Evolutionary conservation across 306 rosid genomes (phyloP).

Genomic region (Alnus glutinosa): DNA sequence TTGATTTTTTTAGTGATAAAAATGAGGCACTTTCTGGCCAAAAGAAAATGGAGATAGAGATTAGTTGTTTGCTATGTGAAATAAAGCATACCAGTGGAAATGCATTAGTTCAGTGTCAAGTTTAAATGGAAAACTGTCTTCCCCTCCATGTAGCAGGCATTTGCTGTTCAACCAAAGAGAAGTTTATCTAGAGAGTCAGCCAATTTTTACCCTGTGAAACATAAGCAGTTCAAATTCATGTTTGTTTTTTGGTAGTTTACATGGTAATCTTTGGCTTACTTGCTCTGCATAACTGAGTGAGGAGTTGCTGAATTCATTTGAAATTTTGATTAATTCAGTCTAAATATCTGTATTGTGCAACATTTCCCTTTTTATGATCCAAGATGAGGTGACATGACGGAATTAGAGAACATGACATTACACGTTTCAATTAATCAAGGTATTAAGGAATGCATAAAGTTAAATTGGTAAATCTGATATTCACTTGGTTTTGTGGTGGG

Average conservation of each 20-base stretch:
- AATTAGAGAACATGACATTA: not conserved
- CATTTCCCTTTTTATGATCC: not conserved
- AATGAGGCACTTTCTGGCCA: not conserved
- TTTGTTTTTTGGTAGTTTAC: not conserved
- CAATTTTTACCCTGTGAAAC: not conserved
- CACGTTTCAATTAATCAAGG: not conserved
- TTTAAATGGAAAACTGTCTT: not conserved
- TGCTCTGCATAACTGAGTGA: not conserved
- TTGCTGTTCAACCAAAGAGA: not conserved
- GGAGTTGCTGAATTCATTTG: not conserved
- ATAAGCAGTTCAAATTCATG: not conserved
- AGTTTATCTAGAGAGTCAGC: not conserved
- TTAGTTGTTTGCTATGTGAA: not conserved
- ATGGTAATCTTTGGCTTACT: conserved; percentile 1
- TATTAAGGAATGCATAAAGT: not conserved
- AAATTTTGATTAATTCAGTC: not conserved
- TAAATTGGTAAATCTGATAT: not conserved
- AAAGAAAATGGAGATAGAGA: not conserved
- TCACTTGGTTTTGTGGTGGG: not conserved
- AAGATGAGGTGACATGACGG: not conserved
- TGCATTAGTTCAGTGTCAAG: conserved; percentile 1
- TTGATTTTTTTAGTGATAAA: not conserved
- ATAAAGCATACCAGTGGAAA: not conserved
- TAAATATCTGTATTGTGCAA: not conserved
- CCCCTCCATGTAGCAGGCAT: not conserved